Evolutionary conservation across 352 stramenopile species (phyloP).

Genomic region (Phytophthora hibernalis): DNA sequence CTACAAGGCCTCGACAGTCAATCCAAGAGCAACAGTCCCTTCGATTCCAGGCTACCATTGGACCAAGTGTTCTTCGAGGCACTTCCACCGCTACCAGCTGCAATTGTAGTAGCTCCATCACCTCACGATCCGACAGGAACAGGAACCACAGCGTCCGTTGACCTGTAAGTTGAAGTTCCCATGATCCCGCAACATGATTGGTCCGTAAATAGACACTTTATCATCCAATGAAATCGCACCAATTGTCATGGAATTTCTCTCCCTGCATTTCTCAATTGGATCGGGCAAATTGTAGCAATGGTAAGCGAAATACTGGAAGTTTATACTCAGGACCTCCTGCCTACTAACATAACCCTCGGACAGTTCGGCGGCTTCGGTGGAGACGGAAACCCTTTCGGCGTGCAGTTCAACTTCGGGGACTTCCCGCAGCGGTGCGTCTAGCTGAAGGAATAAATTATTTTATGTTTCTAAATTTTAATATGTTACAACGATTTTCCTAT

Average conservation of each 20-base stretch:
- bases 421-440: conserved; percentile 67
- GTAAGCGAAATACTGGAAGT: background rate
- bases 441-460: background rate
- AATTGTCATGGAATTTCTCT: background rate
- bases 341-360: background rate
- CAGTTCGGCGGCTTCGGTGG: conserved; percentile 78
- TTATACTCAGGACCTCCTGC: background rate
- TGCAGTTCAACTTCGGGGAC: conserved; percentile 84
- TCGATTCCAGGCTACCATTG: conserved; percentile 20
- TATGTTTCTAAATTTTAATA: background rate
- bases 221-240: conserved; percentile 21
- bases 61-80: conserved; percentile 44
- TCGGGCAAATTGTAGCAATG: background rate
- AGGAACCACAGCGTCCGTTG: conserved; percentile 35
- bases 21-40: conserved; percentile 10
- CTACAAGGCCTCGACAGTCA: conserved; percentile 21
- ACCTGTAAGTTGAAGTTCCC: conserved; percentile 15
- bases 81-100: conserved; percentile 39
- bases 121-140: conserved; percentile 33
- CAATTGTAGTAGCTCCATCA: conserved; percentile 32
- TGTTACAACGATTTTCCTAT: background rate
- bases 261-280: conserved; percentile 19
- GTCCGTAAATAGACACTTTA: background rate
- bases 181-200: conserved; percentile 6
- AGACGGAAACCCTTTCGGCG: conserved; percentile 82